These are phyloP conservation scores for Sclerotinia nivalis DNA, from an alignment of 2,329 filamentous ascomycete genomes.

Conservation along the genomic window DNA sequence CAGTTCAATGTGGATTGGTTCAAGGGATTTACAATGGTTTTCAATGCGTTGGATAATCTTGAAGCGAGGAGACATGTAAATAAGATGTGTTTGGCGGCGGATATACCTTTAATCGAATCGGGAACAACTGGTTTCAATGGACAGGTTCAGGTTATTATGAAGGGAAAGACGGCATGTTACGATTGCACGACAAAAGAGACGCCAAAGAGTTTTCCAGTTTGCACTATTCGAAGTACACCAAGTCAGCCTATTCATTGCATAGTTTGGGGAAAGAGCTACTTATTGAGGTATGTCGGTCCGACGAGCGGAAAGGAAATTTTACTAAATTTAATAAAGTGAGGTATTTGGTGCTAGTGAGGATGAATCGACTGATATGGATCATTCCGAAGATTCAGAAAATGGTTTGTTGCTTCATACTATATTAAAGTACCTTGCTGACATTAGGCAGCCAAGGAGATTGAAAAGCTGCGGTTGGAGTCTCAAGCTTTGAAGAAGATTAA, in stretches of 20 bases:
- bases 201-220: conserved; percentile 92
- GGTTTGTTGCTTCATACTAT: conserved; percentile 46
- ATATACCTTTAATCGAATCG: conserved; percentile 90
- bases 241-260: conserved; percentile 98
- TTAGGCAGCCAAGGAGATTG: conserved; percentile 70
- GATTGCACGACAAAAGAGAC: conserved; percentile 89
- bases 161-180: conserved; percentile 90
- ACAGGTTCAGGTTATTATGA: conserved; percentile 95
- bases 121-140: conserved; percentile 98
- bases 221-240: conserved; percentile 94
- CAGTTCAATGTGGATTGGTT: conserved; percentile 91
- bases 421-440: conserved; percentile 24
- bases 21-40: conserved; percentile 76
- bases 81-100: conserved; percentile 90
- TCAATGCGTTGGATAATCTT: conserved; percentile 96
- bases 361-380: conserved; percentile 74
- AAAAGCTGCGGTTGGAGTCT: conserved; percentile 81
- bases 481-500: conserved; percentile 81
- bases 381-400: conserved; percentile 79
- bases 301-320: conserved; percentile 32
- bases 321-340: conserved; percentile 53
- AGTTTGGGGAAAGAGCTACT: conserved; percentile 96
- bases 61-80: conserved; percentile 95
- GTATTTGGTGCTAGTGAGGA: conserved; percentile 92
- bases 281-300: conserved; percentile 62